Evolutionary conservation across 2,329 filamentous ascomycete species (phyloP), one percentile per base, ranked within the genome.

Genomic region (Calonectria honghensis): DNA sequence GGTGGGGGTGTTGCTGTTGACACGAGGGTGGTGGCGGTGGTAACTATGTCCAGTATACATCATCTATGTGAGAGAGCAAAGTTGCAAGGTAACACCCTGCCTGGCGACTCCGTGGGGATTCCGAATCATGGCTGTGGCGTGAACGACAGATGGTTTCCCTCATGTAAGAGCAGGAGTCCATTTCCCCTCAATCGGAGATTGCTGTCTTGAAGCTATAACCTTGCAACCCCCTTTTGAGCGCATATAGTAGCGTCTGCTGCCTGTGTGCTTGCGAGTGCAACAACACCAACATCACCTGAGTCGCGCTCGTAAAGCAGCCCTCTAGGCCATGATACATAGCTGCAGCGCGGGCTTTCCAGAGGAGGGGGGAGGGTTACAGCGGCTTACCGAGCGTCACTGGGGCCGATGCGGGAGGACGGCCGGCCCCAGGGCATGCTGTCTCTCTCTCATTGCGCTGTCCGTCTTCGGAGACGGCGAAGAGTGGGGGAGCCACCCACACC

Each of bases 371-470:
- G 61, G 61, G 37, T 65, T 45, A 32, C 61, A 65, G 61, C 61
- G 41, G 39, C 61, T 65, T 65, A 65, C 61, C 37, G 61, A 64
- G 45, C 11, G 68, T 52, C 32, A 63, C 64, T 31, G 32, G 29
- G 39, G 41, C 64, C 70, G 70, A 63, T 67, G 67, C n/a, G 67
- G 63, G 70, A 48, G 59, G 32, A 50, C 41, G 35, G 48, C 27
- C 31, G 13, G 37, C 59, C 39, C 31, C n/a, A n/a, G 48, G 48
- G 39, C 64, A 39, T 32, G 51, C 29, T 32, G 41, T 32, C 37
- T 14, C 37, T 11, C 10, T 32, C 35, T 37, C 10, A 3, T 3
- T 48, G 48, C 57, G 35, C 51, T 48, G 37, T 52, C 54, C 29
- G 67, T 48, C 54, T 39, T 48, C 67, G 67, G 67, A 61, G 54